These are phyloP conservation scores for Magnusiomyces ingens DNA, from an alignment of 1,139 yeast genomes.

Conservation along the genomic window DNA sequence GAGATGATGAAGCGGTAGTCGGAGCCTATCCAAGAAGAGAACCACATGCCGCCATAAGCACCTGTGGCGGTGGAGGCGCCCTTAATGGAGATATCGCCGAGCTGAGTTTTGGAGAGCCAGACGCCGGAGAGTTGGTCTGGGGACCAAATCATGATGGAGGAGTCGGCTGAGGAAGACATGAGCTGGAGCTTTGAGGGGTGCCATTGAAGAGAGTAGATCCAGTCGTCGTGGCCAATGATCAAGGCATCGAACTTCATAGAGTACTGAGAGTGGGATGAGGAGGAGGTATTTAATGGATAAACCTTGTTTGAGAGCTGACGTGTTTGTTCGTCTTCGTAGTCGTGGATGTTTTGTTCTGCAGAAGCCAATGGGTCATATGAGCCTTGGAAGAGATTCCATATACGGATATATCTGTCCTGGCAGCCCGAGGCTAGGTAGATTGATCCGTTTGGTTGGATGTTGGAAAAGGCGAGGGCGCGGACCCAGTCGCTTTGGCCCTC, in stretches of 20 bases:
- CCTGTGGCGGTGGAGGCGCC: slow-evolving; percentile 99
- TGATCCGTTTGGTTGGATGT: slow-evolving; percentile 34
- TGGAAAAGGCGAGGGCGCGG: slow-evolving; percentile 58
- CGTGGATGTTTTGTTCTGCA: slow-evolving; percentile 18
- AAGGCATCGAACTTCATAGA: slow-evolving; percentile 83
- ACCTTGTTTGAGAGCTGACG: slow-evolving; percentile 24
- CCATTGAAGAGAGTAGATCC: slow-evolving; percentile 88
- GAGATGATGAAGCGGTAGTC: slow-evolving; percentile 67
- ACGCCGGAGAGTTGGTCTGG: slow-evolving; percentile 83
- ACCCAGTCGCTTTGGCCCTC: slow-evolving; percentile 96
- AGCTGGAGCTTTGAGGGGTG: slow-evolving; percentile 56
- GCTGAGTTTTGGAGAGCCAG: slow-evolving; percentile 75
- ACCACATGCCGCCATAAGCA: slow-evolving; percentile 96
- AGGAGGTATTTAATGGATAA: slow-evolving; percentile 20
- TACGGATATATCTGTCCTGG: slow-evolving; percentile 80
- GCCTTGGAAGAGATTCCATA: slow-evolving; percentile 68
- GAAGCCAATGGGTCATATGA: slow-evolving; percentile 29
- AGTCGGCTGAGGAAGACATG: slow-evolving; percentile 86
- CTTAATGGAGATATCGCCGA: slow-evolving; percentile 89
- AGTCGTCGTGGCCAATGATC: slow-evolving; percentile 96
- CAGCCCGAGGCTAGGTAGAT: slow-evolving; percentile 76
- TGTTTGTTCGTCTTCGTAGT: slow-evolving; percentile 12
- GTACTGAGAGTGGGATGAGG: slow-evolving; percentile 25
- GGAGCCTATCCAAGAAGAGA: slow-evolving; percentile 67
- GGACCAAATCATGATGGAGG: slow-evolving; percentile 93